phyloP scores from a whole-genome alignment of 768 basidiomycete genomes.

The Podaxis sp. region DNA sequence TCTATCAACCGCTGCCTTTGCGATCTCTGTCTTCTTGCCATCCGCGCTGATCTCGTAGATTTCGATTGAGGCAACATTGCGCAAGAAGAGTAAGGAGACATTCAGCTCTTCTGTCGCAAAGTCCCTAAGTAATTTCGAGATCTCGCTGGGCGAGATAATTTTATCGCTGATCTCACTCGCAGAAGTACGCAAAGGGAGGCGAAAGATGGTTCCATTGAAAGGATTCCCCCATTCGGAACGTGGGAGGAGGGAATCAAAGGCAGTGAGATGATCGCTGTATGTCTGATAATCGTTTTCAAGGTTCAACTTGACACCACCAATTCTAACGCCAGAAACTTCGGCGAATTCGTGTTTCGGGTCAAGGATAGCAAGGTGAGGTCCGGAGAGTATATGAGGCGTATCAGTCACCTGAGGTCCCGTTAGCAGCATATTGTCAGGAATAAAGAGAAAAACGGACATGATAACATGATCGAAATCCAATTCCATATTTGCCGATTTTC shows the following conservation, averaged over 20 bases:
- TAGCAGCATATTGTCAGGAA: not conserved
- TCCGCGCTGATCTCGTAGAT: conserved; percentile 35
- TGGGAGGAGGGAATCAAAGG: conserved; percentile 29
- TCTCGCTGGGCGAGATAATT: conserved; percentile 29
- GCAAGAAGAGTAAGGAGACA: conserved; percentile 44
- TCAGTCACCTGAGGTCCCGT: conserved; percentile 42
- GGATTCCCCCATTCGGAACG: conserved; percentile 15
- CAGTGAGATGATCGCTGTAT: conserved; percentile 31
- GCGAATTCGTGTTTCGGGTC: conserved; percentile 38
- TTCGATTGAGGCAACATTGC: conserved; percentile 38
- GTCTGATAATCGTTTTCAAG: conserved; percentile 23
- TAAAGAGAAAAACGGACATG: conserved; percentile 20
- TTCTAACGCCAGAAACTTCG: conserved; percentile 25
- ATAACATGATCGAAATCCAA: conserved; percentile 28
- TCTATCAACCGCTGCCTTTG: conserved; percentile 4
- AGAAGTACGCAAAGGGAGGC: conserved; percentile 42
- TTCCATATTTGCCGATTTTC: conserved; percentile 28
- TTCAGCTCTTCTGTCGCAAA: conserved; percentile 42
- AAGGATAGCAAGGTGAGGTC: conserved; percentile 36
- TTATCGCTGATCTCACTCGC: conserved; percentile 36
- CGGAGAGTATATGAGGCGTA: conserved; percentile 48
- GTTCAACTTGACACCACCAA: conserved; percentile 23
- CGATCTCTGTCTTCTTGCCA: conserved; percentile 17
- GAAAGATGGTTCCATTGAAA: conserved; percentile 43
- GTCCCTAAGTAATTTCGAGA: conserved; percentile 37